A percentile compares a stretch with the other conserved stretches of the same genome.
Conservation (phyloP, 306 rosid genomes). For the Phaseolus lunatus region DNA sequence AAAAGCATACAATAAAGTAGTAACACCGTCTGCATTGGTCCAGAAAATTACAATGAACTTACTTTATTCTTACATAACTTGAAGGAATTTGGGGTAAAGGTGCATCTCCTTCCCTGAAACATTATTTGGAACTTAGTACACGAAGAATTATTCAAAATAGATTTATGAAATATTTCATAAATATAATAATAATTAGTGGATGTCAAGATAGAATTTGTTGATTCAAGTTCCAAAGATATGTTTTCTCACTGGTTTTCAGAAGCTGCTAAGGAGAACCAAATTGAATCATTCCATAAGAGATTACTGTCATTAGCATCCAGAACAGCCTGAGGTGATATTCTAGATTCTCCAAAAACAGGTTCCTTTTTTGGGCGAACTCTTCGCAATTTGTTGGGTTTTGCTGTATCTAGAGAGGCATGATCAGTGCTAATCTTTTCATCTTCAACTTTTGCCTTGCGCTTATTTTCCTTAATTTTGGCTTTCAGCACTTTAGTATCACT, state of each 20-base stretch:
- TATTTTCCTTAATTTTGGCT: conserved; percentile 62
- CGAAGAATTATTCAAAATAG: neutral
- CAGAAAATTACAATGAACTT: conserved; percentile 45
- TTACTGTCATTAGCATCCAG: conserved; percentile 51
- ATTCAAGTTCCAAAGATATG: conserved; percentile 36
- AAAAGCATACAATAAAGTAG: no score
- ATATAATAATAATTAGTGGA: conserved; percentile 25
- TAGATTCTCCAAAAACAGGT: conserved; percentile 54
- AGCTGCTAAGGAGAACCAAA: conserved; percentile 82
- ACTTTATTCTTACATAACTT: conserved; percentile 73
- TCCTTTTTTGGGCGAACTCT: conserved; percentile 69
- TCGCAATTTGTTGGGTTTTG: conserved; percentile 58
- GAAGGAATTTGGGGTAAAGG: conserved; percentile 70
- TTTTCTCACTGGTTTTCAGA: conserved; percentile 77
- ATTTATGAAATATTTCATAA: neutral
- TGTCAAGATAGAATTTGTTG: neutral
- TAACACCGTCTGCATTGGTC: neutral
- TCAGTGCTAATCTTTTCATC: conserved; percentile 54
- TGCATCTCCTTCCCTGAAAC: conserved; percentile 73
- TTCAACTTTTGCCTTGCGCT: conserved; percentile 59
- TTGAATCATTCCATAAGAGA: conserved; percentile 57
- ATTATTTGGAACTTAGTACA: conserved; percentile 40
- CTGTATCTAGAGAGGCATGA: conserved; percentile 47
- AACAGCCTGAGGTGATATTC: conserved; percentile 60
- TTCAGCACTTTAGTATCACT: conserved; percentile 52